Conservation (phyloP, 805 yeast species). For the Candida pseudoglaebosa region DNA sequence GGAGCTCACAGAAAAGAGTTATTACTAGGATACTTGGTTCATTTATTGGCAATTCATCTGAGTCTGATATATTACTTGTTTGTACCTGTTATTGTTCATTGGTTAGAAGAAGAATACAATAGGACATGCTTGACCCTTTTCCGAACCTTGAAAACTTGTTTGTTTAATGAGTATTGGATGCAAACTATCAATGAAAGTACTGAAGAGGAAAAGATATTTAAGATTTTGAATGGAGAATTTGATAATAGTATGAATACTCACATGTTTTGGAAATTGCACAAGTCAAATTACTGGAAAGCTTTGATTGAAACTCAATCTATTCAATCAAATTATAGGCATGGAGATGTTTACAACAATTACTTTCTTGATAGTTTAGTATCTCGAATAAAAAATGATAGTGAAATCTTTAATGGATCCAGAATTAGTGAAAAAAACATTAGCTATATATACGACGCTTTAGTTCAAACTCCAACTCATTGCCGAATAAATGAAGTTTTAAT, state of each 20-base stretch:
- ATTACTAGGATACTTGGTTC: constrained; percentile 31
- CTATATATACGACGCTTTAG: constrained; percentile 2
- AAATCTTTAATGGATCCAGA: background rate
- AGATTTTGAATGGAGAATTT: constrained; percentile 12
- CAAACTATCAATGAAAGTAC: constrained; percentile 10
- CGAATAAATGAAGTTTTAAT: constrained; percentile 19
- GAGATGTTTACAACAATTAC: constrained; percentile 17
- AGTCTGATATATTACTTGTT: constrained; percentile 24
- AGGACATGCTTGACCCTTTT: background rate
- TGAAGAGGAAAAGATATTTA: constrained; percentile 12
- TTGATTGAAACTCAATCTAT: constrained; percentile 10
- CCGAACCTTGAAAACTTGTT: constrained; percentile 10
- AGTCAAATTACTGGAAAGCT: constrained; percentile 26
- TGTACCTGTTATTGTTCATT: constrained; percentile 33
- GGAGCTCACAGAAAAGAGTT: constrained; percentile 19
- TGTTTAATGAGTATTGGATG: constrained; percentile 25
- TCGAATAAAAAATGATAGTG: constrained; percentile 13
- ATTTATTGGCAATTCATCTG: constrained; percentile 34
- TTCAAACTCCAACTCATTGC: constrained; percentile 16
- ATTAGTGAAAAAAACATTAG: constrained; percentile 9
- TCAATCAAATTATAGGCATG: constrained; percentile 7
- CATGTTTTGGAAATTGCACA: constrained; percentile 25
- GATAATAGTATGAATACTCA: constrained; percentile 6
- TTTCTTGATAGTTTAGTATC: constrained; percentile 20
- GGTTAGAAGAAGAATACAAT: constrained; percentile 29